Conservation (phyloP, 75 land plant species). For the Isoetes taiwanensis region DNA sequence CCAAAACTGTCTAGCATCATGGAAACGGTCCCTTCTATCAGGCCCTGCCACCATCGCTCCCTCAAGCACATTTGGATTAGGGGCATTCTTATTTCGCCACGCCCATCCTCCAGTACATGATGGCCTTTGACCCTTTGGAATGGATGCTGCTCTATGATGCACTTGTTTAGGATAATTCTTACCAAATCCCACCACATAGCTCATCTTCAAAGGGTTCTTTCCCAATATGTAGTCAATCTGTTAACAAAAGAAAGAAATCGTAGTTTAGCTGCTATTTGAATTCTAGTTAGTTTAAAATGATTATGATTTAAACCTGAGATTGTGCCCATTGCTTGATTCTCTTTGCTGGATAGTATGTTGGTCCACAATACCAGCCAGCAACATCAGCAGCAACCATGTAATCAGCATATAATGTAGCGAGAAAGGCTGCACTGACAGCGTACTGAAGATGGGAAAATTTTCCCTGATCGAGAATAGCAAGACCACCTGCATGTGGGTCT, state of each 20-base stretch:
- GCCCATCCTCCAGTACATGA: neutral
- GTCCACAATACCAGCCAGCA: conserved; percentile 8
- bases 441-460: neutral
- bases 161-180: conserved; percentile 3
- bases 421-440: conserved; percentile 2
- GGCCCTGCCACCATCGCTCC: neutral
- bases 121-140: neutral
- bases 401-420: neutral
- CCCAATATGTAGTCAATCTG: conserved; percentile 2
- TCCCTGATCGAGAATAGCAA: neutral
- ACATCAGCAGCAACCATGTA: neutral
- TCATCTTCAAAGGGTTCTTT: conserved; percentile 1
- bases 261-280: too few species aligned
- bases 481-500: too few species aligned
- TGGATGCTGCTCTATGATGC: conserved; percentile 4
- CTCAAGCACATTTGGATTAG: conserved; percentile 1
- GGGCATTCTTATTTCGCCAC: neutral
- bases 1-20: neutral
- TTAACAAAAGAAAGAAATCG: neutral
- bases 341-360: conserved; percentile 35
- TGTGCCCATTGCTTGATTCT: conserved; percentile 32
- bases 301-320: conserved; percentile 50
- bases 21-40: neutral
- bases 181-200: conserved; percentile 7
- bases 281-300: neutral